Evolutionary conservation across 164 flowering plant species (phyloP).

Genomic region (Pachysandra terminalis): DNA sequence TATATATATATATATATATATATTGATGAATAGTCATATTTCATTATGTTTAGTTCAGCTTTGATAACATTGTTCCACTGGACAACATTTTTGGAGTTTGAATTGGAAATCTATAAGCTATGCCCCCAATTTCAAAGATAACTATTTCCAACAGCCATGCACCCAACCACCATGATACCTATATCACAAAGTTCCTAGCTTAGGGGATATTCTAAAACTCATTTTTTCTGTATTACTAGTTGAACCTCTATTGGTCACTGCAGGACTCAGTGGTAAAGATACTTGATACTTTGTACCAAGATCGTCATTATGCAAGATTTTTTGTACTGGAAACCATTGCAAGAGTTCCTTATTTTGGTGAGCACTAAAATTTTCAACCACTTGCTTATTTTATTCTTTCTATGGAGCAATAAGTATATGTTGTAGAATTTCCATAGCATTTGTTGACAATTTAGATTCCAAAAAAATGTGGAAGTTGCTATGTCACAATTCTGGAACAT

Average conservation of each 20-base stretch:
- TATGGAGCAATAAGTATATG: constrained; percentile 10
- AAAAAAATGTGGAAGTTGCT: not conserved
- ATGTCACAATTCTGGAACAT: not conserved
- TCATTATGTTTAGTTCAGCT: too few relatives aligned
- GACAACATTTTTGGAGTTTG: too few relatives aligned
- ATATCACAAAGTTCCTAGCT: not conserved
- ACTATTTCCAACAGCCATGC: too few relatives aligned
- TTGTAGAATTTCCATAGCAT: not conserved
- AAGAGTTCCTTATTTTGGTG: constrained; percentile 97
- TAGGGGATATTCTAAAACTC: not conserved
- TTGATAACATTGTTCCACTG: too few relatives aligned
- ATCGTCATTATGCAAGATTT: constrained; percentile 85
- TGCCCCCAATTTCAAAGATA: too few relatives aligned
- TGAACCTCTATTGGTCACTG: constrained; percentile 17
- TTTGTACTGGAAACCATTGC: constrained; percentile 96
- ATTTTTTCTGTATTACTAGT: constrained; percentile 1
- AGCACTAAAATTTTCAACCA: constrained; percentile 16
- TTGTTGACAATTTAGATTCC: too few relatives aligned
- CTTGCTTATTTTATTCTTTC: not conserved
- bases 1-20: too few relatives aligned
- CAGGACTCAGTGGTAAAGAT: constrained; percentile 90
- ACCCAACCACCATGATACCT: too few relatives aligned
- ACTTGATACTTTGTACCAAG: constrained; percentile 77
- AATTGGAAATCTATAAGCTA: too few relatives aligned
- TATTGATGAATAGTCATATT: too few relatives aligned